Percentiles rank a stretch among this genome's conserved stretches.
phyloP scores from a whole-genome alignment of 495 filamentous ascomycete genomes.

The Penicillium angulare region DNA sequence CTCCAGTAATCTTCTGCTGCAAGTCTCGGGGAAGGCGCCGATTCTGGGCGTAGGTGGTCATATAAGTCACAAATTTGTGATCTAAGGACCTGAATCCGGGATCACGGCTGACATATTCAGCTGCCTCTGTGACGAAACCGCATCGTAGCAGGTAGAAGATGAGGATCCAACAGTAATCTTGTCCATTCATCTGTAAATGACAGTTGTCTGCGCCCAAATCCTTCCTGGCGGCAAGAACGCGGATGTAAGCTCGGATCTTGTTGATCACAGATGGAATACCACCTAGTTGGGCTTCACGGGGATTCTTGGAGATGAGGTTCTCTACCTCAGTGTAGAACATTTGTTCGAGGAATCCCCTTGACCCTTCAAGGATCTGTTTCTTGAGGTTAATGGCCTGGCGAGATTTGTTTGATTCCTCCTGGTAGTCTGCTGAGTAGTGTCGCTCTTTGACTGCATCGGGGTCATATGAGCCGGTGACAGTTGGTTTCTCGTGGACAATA shows the following conservation, averaged over 20 bases:
- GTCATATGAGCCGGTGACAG: slow-evolving; percentile 49
- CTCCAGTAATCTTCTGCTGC: slow-evolving; percentile 80
- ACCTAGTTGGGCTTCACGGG: slow-evolving; percentile 83
- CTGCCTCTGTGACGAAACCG: slow-evolving; percentile 80
- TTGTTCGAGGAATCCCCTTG: slow-evolving; percentile 71
- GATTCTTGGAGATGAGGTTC: slow-evolving; percentile 71
- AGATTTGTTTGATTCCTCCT: slow-evolving; percentile 67
- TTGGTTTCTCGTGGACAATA: slow-evolving; percentile 66
- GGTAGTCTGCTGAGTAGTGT: slow-evolving; percentile 70
- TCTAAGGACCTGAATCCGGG: slow-evolving; percentile 84
- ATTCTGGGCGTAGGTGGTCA: slow-evolving; percentile 72
- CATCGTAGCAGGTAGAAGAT: slow-evolving; percentile 90
- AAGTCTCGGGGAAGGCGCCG: slow-evolving; percentile 71
- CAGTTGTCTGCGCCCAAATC: slow-evolving; percentile 74
- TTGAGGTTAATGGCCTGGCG: slow-evolving; percentile 57
- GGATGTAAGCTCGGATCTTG: slow-evolving; percentile 89
- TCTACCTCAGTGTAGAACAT: slow-evolving; percentile 72
- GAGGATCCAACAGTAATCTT: slow-evolving; percentile 87
- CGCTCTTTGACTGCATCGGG: slow-evolving; percentile 64
- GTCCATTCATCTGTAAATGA: slow-evolving; percentile 67
- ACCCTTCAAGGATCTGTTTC: slow-evolving; percentile 74
- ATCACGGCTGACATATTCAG: slow-evolving; percentile 78
- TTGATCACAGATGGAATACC: slow-evolving; percentile 83
- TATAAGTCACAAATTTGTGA: slow-evolving; percentile 84
- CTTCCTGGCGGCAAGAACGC: slow-evolving; percentile 69